Evolutionary conservation across 805 yeast genomes (phyloP).

Genomic region (Suhomyces pyralidae): DNA sequence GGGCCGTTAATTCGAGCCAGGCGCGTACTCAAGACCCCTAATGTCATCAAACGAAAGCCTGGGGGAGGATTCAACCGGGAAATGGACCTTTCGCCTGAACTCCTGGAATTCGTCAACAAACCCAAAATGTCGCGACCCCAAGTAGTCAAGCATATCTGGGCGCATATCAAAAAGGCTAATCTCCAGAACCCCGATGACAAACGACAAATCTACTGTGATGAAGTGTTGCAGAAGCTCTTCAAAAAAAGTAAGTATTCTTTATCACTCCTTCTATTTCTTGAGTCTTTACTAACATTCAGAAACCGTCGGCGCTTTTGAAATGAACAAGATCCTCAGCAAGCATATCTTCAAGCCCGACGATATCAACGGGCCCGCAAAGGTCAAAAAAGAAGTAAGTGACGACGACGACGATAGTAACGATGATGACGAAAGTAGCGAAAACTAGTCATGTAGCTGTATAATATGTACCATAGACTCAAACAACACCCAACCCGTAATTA

Average conservation of each 20-base stretch:
- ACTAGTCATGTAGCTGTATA: not conserved
- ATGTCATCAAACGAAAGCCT: constrained; percentile 15
- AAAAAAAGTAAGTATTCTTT: constrained; percentile 44
- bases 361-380: constrained; percentile 7
- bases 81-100: constrained; percentile 47
- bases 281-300: constrained; percentile 16
- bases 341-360: constrained; percentile 46
- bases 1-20: constrained; percentile 21
- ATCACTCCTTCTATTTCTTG: not conserved
- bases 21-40: constrained; percentile 4
- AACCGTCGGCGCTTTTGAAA: constrained; percentile 51
- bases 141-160: constrained; percentile 69
- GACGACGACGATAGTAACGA: constrained; percentile 7
- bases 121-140: constrained; percentile 59
- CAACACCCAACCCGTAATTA: not conserved
- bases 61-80: constrained; percentile 39
- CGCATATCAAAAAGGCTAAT: constrained; percentile 57
- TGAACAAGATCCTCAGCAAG: constrained; percentile 53
- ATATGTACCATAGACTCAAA: constrained; percentile 1
- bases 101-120: constrained; percentile 46
- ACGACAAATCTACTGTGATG: constrained; percentile 65
- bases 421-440: constrained; percentile 8
- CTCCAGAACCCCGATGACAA: constrained; percentile 67
- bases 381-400: constrained; percentile 4
- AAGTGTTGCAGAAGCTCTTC: constrained; percentile 51